Base-by-base conservation (phyloP, 2,329 filamentous ascomycete species). In the Gnomoniopsis smithogilvyi region DNA sequence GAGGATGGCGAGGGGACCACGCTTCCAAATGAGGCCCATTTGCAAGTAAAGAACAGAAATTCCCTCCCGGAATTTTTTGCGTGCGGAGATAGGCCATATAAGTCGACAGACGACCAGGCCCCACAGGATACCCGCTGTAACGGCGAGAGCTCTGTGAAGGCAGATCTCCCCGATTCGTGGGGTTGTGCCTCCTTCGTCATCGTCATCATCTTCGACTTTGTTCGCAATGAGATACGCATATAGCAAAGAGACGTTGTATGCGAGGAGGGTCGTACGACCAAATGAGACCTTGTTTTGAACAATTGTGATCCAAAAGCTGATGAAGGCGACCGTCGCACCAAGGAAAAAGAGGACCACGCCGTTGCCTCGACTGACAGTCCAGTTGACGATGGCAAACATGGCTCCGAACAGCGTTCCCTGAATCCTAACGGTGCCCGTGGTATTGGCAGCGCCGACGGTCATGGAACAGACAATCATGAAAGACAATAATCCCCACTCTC, bases 401-500 rank as follows among this genome's bases (percentile, higher is more conserved):
- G 92, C 92, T 19, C 95, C 95, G 41, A 96, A 79, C 36, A 92
- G 80, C 1, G 94, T 99, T 59, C 94, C 95, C 10, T 91, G 79
- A 69, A 98, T 94, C 65, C 95, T 87, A 51, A 93, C 87, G 68
- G 87, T 86, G 3, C 92, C 93, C 0, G 94, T 97, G 1, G 94
- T 96, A 72, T 98, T 99, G 24, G 92, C 91, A 8, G 95, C 92
- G 30, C 95, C 95, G 22, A 97, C 94, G 0, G 94, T 99, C 92
- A 97, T 98, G 41, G 91, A 92, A 70, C 93, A 96, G 24, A 99
- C 95, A 69, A 98, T 87, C 94, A 98, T 98, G 77, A 96, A 98
- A 0, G 92, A 96, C 57, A 99, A 74, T 2, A 99, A 80, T 22
- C 95, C 95, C 95, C 95, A 99, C 79, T 99, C 95, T 33, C 94